Evolutionary conservation across 225 moss, liverwort and hornwort species (phyloP).

Genomic region (Polytrichum formosum): DNA sequence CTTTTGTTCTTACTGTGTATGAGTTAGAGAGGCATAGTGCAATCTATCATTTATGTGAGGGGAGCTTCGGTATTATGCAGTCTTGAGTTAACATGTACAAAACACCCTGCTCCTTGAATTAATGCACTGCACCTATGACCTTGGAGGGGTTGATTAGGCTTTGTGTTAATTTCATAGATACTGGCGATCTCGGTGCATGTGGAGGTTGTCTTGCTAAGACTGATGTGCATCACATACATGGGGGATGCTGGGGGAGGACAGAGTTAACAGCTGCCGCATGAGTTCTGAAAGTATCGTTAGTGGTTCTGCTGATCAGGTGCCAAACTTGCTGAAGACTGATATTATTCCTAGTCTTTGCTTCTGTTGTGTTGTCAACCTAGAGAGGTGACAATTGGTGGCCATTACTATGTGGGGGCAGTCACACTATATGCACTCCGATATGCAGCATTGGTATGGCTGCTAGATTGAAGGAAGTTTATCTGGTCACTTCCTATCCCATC

Average conservation of each 20-base stretch:
- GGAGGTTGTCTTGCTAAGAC: constrained; percentile 9
- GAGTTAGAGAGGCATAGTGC: too few species aligned
- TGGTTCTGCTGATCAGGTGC: constrained; percentile 78
- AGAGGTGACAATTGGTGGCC: too few species aligned
- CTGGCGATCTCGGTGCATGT: too few species aligned
- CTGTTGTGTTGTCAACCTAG: neutral
- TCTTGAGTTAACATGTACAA: neutral
- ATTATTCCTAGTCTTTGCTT: neutral
- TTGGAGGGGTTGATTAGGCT: too few species aligned
- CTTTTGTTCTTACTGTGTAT: neutral
- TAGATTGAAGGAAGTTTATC: too few species aligned
- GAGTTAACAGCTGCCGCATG: constrained; percentile 80
- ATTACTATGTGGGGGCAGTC: too few species aligned
- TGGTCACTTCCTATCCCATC: too few species aligned
- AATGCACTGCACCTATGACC: too few species aligned
- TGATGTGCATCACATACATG: constrained; percentile 30
- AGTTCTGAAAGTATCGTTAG: constrained; percentile 64
- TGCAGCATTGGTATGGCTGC: too few species aligned
- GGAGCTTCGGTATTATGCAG: neutral
- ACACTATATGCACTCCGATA: too few species aligned
- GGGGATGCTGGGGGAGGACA: constrained; percentile 36
- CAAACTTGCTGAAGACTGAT: neutral
- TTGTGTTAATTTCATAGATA: too few species aligned
- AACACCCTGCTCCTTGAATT: neutral
- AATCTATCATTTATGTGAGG: too few species aligned